Conservation (phyloP, 257 asterid genomes). For the Thymus mandschuricus region DNA sequence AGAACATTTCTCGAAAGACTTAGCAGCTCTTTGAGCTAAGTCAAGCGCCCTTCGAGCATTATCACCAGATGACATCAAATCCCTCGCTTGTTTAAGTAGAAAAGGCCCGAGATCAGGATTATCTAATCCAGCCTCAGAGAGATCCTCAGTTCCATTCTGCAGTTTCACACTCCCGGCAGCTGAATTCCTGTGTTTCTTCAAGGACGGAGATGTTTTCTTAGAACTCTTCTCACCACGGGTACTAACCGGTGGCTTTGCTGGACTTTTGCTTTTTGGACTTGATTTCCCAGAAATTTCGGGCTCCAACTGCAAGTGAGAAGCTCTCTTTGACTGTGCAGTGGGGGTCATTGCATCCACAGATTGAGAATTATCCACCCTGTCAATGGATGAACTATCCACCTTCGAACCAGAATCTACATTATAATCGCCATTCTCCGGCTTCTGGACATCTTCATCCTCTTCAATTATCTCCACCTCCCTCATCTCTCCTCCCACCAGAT, state of each 20-base stretch:
- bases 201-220: slow-evolving; percentile 32
- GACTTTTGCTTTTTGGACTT: slow-evolving; percentile 57
- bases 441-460: slow-evolving; percentile 72
- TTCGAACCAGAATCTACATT: slow-evolving; percentile 47
- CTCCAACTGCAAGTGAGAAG: slow-evolving; percentile 44
- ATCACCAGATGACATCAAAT: slow-evolving; percentile 86
- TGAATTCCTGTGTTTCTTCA: slow-evolving; percentile 47
- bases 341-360: slow-evolving; percentile 41
- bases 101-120: slow-evolving; percentile 89
- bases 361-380: slow-evolving; percentile 45
- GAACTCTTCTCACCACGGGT: slow-evolving; percentile 43
- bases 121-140: slow-evolving; percentile 56
- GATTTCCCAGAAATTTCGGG: slow-evolving; percentile 53
- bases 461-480: slow-evolving; percentile 78
- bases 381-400: slow-evolving; percentile 41
- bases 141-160: slow-evolving; percentile 55
- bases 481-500: slow-evolving; percentile 92
- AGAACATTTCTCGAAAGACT: slow-evolving; percentile 76
- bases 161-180: slow-evolving; percentile 43
- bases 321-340: slow-evolving; percentile 50
- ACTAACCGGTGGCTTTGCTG: slow-evolving; percentile 48
- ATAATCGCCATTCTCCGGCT: slow-evolving; percentile 46
- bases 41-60: slow-evolving; percentile 79
- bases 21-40: slow-evolving; percentile 73
- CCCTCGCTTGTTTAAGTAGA: slow-evolving; percentile 86